phyloP scores from a whole-genome alignment of 176 grass and related monocot genomes.

The Cocos nucifera region DNA sequence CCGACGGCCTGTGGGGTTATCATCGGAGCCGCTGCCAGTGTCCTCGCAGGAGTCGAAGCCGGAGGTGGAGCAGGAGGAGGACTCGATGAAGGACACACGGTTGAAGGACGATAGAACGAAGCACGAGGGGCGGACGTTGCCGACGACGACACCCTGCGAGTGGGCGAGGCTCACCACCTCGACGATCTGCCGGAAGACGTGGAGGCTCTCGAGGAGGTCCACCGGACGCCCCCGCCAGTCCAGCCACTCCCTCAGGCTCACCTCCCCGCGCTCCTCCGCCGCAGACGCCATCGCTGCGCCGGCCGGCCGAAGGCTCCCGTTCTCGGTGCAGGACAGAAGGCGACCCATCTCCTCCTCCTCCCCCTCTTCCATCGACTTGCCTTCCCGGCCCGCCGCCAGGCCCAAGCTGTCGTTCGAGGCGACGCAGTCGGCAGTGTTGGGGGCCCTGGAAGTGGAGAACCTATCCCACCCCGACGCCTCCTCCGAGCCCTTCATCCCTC shows the following conservation, averaged over 20 bases:
- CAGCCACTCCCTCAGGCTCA: conserved; percentile 89
- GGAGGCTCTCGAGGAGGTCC: conserved; percentile 75
- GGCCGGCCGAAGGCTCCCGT: too few relatives aligned
- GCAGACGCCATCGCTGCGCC: conserved; percentile 2
- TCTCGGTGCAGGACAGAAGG: background rate
- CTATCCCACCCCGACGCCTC: conserved; percentile 11
- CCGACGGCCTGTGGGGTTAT: background rate
- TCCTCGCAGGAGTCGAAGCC: conserved; percentile 52
- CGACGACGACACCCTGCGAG: conserved; percentile 77
- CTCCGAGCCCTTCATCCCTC: conserved; percentile 22
- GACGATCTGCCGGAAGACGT: conserved; percentile 83
- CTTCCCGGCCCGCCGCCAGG: conserved; percentile 13
- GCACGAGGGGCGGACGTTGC: conserved; percentile 76
- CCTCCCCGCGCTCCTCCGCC: conserved; percentile 41
- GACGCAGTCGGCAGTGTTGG: background rate
- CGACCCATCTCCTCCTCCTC: background rate
- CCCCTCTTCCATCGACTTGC: conserved; percentile 3
- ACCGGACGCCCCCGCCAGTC: conserved; percentile 49
- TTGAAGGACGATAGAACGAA: conserved; percentile 83
- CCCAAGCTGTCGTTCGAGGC: conserved; percentile 1
- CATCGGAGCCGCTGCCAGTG: conserved; percentile 13
- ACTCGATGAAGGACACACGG: conserved; percentile 93
- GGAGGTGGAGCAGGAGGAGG: conserved; percentile 63
- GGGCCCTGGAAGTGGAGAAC: background rate
- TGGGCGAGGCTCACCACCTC: conserved; percentile 74